Conservation (phyloP, 352 stramenopile genomes). For the Globisporangium acanthophoron region DNA sequence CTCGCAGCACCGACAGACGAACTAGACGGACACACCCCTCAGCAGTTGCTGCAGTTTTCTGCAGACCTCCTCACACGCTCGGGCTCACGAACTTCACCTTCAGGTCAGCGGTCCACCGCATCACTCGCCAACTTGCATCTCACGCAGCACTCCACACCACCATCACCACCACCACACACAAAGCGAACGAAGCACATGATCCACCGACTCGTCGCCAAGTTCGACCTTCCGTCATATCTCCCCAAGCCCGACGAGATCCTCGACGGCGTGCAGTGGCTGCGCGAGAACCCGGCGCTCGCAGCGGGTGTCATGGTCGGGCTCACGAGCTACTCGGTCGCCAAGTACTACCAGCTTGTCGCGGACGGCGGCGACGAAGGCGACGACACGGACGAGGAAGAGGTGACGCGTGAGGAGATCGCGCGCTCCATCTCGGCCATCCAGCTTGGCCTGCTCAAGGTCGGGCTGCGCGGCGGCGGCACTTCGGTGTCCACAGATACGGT, state of each 20-base stretch:
- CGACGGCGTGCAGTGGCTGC: slow-evolving; percentile 56
- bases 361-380: slow-evolving; percentile 20
- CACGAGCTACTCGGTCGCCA: slow-evolving; percentile 62
- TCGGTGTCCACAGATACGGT: slow-evolving; percentile 14
- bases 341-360: slow-evolving; percentile 47
- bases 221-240: slow-evolving; percentile 52
- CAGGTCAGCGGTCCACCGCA: no score
- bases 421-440: slow-evolving; percentile 43
- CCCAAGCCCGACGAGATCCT: slow-evolving; percentile 58
- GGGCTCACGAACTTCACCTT: no score
- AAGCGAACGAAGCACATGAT: slow-evolving; percentile 11
- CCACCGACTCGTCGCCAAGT: slow-evolving; percentile 35
- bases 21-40: no score
- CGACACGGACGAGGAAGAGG: slow-evolving; percentile 23
- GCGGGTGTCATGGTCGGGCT: slow-evolving; percentile 58
- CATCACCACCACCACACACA: background rate
- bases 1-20: no score
- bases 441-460: slow-evolving; percentile 31
- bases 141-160: no score
- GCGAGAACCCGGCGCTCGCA: slow-evolving; percentile 59
- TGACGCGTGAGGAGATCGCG: slow-evolving; percentile 41
- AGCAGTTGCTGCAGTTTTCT: no score
- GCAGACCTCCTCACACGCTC: no score
- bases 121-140: background rate
- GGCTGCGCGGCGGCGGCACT: slow-evolving; percentile 13